Percentiles rank a stretch among this genome's conserved stretches.
Evolutionary conservation across 257 asterid species (phyloP).

Genomic region (Salvia splendens): DNA sequence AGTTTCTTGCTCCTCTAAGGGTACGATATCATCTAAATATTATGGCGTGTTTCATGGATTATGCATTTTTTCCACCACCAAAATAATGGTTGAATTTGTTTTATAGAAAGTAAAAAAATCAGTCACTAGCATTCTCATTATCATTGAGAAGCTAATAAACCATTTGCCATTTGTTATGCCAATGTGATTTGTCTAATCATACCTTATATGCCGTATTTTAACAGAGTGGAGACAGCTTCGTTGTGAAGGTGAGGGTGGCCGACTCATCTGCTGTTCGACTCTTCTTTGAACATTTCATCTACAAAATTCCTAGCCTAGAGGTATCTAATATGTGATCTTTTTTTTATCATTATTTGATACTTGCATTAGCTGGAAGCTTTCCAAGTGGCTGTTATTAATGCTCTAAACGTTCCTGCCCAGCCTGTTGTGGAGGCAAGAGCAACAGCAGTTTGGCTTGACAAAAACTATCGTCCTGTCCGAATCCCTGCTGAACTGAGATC

Average conservation of each 20-base stretch:
- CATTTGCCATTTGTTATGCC: background rate
- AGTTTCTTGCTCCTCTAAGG: slow-evolving; percentile 82
- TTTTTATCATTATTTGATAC: background rate
- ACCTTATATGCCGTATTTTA: slow-evolving; percentile 19
- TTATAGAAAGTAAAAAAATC: background rate
- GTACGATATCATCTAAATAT: slow-evolving; percentile 40
- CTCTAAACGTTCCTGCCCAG: slow-evolving; percentile 39
- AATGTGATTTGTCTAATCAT: slow-evolving; percentile 11
- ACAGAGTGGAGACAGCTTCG: slow-evolving; percentile 85
- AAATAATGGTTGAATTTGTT: background rate
- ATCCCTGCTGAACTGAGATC: slow-evolving; percentile 69
- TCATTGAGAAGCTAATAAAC: background rate
- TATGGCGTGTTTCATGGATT: background rate
- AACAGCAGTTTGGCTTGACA: slow-evolving; percentile 85
- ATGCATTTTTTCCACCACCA: background rate
- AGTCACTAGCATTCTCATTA: background rate
- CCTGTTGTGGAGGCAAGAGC: slow-evolving; percentile 81
- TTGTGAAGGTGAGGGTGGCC: slow-evolving; percentile 66
- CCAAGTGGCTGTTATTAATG: slow-evolving; percentile 18
- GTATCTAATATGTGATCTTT: slow-evolving; percentile 36
- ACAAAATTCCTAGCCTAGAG: slow-evolving; percentile 74
- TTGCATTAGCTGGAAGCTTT: background rate
- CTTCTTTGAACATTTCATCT: slow-evolving; percentile 74
- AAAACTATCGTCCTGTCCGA: slow-evolving; percentile 79
- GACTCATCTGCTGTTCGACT: slow-evolving; percentile 76